Evolutionary conservation across 208 protist genomes (phyloP), one percentile per base, ranked within the genome.

Genomic region (Polymyxa betae): DNA sequence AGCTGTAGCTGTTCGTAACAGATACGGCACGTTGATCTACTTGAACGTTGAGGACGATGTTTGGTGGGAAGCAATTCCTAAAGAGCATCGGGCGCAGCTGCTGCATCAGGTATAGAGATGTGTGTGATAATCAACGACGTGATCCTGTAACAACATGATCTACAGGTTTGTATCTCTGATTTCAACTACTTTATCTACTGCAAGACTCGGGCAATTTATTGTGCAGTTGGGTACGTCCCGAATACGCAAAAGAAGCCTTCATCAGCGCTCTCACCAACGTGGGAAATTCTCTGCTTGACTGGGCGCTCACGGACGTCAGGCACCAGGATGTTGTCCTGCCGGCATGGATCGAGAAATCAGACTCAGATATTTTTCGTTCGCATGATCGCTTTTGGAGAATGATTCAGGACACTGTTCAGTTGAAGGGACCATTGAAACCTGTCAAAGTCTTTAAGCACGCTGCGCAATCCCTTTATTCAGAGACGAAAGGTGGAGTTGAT

Each of bases 401-500:
- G 54, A 43, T 82, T 45, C 10, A 35, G 12, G 72, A 82, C n/a
- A 12, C 5, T 5, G 40, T 82, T 82, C 10, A 43, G 35, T 12
- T 43, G n/a, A 82, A 82, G 5, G 72, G 72, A 43, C 72, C 72
- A 12, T 38, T 82, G 72, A 82, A 82, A 82, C 72, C 72, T 29
- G 54, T 66, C 20, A 32, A 32, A 29, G 20, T 66, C 16, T 82
- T 82, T n/a, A 82, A 82, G 72, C 49, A 82, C 72, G 5, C 16
- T 35, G 5, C 72, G 5, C 72, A 82, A 43, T 45, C 72, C 16
- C 40, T 82, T 35, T 82, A 82, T 43, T 45, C 35, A 20, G 10
- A 82, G 72, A 82, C 72, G n/a, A 82, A 82, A 43, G 5, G 72
- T 82, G 72, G 72, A 45, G 72, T 82, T 5, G 72, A 82, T 82